A percentile compares a stretch with the other conserved stretches of the same genome.
phyloP scores from a whole-genome alignment of 371 early-diverging fungal genomes.

The Mucor indicus region DNA sequence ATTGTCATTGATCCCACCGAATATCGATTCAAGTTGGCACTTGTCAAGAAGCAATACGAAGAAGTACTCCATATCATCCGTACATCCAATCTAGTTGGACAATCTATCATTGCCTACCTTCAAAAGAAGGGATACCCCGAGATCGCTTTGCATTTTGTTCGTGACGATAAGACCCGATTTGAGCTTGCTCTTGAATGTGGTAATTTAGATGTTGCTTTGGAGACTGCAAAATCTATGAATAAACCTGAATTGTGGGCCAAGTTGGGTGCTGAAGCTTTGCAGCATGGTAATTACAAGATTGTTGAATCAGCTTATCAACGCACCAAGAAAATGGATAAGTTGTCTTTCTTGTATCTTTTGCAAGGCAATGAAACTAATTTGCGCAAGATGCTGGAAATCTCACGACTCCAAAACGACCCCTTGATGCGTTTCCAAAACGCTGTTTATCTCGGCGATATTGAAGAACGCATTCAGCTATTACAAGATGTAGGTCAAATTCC shows the following conservation, averaged over 20 bases:
- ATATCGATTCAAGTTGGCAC: constrained; percentile 95
- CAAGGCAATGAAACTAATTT: constrained; percentile 88
- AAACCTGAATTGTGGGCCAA: constrained; percentile 86
- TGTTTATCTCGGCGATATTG: constrained; percentile 82
- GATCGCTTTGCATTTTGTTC: constrained; percentile 97
- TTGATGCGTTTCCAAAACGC: constrained; percentile 90
- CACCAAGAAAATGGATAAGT: constrained; percentile 81
- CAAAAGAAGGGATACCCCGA: constrained; percentile 98
- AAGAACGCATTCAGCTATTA: constrained; percentile 78
- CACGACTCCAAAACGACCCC: constrained; percentile 76
- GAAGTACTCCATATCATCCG: constrained; percentile 93
- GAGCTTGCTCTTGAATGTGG: constrained; percentile 96
- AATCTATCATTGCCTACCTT: constrained; percentile 96
- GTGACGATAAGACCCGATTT: constrained; percentile 92
- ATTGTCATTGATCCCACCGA: constrained; percentile 96
- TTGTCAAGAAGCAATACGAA: constrained; percentile 86
- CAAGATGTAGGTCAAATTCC: constrained; percentile 82
- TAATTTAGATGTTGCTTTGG: constrained; percentile 89
- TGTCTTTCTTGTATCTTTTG: constrained; percentile 91
- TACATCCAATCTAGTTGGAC: constrained; percentile 94
- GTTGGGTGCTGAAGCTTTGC: constrained; percentile 83
- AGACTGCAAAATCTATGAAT: constrained; percentile 86
- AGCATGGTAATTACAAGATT: constrained; percentile 84
- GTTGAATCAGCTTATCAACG: constrained; percentile 90
- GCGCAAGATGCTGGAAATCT: constrained; percentile 89